phyloP scores from a whole-genome alignment of 495 filamentous ascomycete species.

The Baudoinia panamericana region DNA sequence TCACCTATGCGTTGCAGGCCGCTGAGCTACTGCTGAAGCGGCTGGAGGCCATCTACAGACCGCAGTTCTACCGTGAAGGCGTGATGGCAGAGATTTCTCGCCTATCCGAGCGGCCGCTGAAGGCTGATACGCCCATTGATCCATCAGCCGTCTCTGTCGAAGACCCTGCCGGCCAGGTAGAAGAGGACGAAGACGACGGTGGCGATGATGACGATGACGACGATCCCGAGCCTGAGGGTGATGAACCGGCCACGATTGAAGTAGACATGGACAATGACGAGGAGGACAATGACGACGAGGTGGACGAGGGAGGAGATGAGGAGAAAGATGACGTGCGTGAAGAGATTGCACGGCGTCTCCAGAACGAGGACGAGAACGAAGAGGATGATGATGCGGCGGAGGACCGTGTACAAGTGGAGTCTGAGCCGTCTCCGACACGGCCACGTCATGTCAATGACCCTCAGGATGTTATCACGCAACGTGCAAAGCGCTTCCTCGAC shows the following conservation, averaged over 20 bases:
- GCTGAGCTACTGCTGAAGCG: conserved; percentile 76
- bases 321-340: conserved; percentile 50
- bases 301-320: conserved; percentile 36
- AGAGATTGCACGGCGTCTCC: conserved; percentile 44
- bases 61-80: conserved; percentile 95
- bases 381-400: conserved; percentile 43
- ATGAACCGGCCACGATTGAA: conserved; percentile 14
- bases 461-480: conserved; percentile 58
- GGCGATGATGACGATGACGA: conserved; percentile 11
- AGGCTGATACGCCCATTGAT: conserved; percentile 20
- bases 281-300: conserved; percentile 40
- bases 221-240: conserved; percentile 5
- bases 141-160: conserved; percentile 1
- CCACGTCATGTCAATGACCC: conserved; percentile 40
- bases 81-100: conserved; percentile 86
- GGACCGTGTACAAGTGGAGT: conserved; percentile 27
- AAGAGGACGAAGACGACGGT: conserved; percentile 21
- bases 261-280: conserved; percentile 25
- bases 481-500: conserved; percentile 71
- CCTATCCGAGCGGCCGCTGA: conserved; percentile 44
- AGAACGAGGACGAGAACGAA: conserved; percentile 40
- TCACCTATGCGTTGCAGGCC: conserved; percentile 75
- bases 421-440: conserved; percentile 3
- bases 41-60: conserved; percentile 74
- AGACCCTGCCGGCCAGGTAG: conserved; percentile 1